Evolutionary conservation across 352 stramenopile genomes (phyloP).

Genomic region (Pythium phragmitis): DNA sequence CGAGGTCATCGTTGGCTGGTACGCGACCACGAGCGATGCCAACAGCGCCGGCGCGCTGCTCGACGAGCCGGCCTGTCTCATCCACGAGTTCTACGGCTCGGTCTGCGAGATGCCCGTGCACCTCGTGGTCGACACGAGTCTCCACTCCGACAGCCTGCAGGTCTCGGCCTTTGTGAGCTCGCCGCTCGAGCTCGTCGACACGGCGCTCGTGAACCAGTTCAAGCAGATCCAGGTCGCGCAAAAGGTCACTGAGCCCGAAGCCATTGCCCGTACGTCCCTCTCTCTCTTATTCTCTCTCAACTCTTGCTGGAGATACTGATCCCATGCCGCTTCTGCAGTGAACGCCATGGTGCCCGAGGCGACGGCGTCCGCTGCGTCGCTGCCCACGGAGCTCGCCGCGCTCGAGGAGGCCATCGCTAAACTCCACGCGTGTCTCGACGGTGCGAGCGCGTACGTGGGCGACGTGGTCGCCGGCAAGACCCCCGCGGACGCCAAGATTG

Average conservation of each 20-base stretch:
- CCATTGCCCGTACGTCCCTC: conserved; percentile 79
- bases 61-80: conserved; percentile 95
- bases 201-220: conserved; percentile 91
- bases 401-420: conserved; percentile 83
- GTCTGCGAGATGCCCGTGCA: conserved; percentile 93
- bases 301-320: not conserved
- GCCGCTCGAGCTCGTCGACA: conserved; percentile 89
- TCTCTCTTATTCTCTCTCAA: not conserved
- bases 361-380: conserved; percentile 36
- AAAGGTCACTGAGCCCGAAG: conserved; percentile 91
- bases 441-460: conserved; percentile 87
- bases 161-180: conserved; percentile 91
- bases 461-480: conserved; percentile 85
- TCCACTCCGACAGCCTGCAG: conserved; percentile 79
- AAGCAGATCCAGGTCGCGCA: conserved; percentile 92
- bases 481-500: conserved; percentile 85
- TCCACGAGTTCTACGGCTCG: conserved; percentile 98
- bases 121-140: conserved; percentile 93
- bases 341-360: conserved; percentile 54
- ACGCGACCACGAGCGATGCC: conserved; percentile 73
- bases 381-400: conserved; percentile 77
- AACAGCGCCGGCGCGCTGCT: conserved; percentile 51
- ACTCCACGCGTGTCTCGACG: conserved; percentile 91
- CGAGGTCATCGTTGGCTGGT: conserved; percentile 97
- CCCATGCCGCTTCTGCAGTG: conserved; percentile 32